phyloP scores from a whole-genome alignment of 164 flowering plant genomes.

The Taxillus chinensis region DNA sequence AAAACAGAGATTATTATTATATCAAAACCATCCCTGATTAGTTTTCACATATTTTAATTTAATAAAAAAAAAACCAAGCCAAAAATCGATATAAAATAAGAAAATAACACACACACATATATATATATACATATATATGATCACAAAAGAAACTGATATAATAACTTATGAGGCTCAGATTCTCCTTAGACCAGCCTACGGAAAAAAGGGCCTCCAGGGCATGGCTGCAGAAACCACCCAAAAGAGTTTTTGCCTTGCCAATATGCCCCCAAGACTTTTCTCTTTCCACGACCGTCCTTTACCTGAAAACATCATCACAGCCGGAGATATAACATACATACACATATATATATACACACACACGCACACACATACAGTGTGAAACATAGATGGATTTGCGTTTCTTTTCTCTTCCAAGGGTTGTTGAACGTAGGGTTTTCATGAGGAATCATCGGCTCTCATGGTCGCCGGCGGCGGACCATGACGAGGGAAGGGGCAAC shows the following conservation, averaged over 20 bases:
- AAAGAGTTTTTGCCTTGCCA: slow-evolving; percentile 7
- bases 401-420: background rate
- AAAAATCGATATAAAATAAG: too few species aligned
- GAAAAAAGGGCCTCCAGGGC: slow-evolving; percentile 6
- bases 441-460: slow-evolving; percentile 13
- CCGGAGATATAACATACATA: slow-evolving; percentile 3
- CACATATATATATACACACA: background rate
- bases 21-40: too few species aligned
- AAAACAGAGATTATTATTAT: too few species aligned
- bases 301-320: slow-evolving; percentile 9
- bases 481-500: slow-evolving; percentile 16
- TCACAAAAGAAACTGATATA: too few species aligned
- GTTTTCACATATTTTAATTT: too few species aligned
- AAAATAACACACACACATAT: too few species aligned
- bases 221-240: slow-evolving; percentile 22
- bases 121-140: too few species aligned
- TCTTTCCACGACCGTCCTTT: background rate
- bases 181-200: slow-evolving; percentile 9
- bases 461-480: background rate
- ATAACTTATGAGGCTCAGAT: slow-evolving; percentile 21
- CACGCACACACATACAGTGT: background rate
- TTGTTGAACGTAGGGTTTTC: background rate
- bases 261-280: background rate
- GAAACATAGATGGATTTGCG: too few species aligned
- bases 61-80: too few species aligned